Percentiles rank a stretch among this genome's conserved stretches.
These are phyloP conservation scores for Aspergillus sp. DNA, from an alignment of 2,329 filamentous ascomycete species.

Conservation along the genomic window DNA sequence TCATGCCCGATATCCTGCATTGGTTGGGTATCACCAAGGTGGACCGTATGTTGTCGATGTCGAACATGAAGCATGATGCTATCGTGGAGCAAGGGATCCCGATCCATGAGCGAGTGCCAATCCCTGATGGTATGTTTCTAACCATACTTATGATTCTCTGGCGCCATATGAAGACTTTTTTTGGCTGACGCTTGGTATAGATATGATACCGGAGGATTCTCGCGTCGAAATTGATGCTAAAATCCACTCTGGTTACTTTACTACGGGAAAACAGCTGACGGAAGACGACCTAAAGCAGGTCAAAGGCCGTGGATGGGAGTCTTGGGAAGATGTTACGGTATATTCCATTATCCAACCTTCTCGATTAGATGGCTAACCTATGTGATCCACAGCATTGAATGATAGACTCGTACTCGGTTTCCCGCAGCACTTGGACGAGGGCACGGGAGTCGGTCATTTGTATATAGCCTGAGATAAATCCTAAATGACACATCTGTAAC, in stretches of 20 bases:
- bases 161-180: not conserved
- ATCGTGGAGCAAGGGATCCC: constrained; percentile 54
- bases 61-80: constrained; percentile 60
- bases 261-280: constrained; percentile 81
- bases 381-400: not conserved
- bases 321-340: constrained; percentile 41
- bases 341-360: not conserved
- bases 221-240: constrained; percentile 95
- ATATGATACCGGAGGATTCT: constrained; percentile 87
- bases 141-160: not conserved
- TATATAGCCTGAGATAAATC: not conserved
- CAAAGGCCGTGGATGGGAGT: constrained; percentile 85
- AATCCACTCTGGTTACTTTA: constrained; percentile 83
- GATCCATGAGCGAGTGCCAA: constrained; percentile 81
- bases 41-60: constrained; percentile 95
- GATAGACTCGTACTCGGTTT: too few relatives aligned
- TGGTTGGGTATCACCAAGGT: constrained; percentile 97
- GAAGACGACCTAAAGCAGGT: constrained; percentile 79
- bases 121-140: constrained; percentile 59
- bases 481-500: not conserved
- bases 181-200: constrained; percentile 27
- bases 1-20: constrained; percentile 94
- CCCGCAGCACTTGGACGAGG: too few relatives aligned
- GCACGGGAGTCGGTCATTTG: too few relatives aligned
- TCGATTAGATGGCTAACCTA: not conserved